These are phyloP conservation scores for Pseudozyma thailandica DNA, from an alignment of 1,284 basidiomycete species.

Conservation along the genomic window DNA sequence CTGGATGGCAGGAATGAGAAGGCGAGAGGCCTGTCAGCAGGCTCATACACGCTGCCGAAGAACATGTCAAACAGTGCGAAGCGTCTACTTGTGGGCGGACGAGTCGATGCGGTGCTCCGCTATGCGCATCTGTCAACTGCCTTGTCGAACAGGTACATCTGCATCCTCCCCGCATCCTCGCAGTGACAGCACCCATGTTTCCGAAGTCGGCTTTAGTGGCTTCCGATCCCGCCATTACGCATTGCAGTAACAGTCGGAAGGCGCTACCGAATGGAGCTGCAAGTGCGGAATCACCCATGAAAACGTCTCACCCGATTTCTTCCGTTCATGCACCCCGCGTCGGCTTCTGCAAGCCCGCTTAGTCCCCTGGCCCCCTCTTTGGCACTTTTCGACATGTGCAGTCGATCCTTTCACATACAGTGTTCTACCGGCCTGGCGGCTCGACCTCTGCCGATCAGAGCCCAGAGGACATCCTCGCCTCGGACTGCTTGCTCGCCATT, in stretches of 20 bases:
- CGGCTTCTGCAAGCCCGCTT: constrained; percentile 6
- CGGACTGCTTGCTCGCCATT: constrained; percentile 10
- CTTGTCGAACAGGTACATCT: not conserved
- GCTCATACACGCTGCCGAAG: not conserved
- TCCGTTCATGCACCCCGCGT: constrained; percentile 38
- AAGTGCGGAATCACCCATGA: constrained; percentile 8
- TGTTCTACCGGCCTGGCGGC: not conserved
- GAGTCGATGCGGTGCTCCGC: not conserved
- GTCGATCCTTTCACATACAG: not conserved
- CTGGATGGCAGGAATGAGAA: not conserved
- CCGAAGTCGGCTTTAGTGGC: constrained; percentile 1
- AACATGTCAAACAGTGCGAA: constrained; percentile 4
- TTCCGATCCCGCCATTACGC: not conserved
- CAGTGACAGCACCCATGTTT: not conserved
- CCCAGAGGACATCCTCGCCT: not conserved
- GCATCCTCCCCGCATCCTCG: not conserved
- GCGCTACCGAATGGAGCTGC: not conserved
- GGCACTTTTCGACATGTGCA: not conserved
- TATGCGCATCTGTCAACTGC: not conserved
- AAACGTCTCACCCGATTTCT: constrained; percentile 28
- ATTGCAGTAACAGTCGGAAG: not conserved
- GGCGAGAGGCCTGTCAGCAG: not conserved
- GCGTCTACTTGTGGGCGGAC: not conserved
- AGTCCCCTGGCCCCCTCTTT: not conserved
- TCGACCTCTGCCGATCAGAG: constrained; percentile 5